These are phyloP conservation scores for Penicillium sp. DNA, from an alignment of 2,329 filamentous ascomycete species.

Conservation along the genomic window DNA sequence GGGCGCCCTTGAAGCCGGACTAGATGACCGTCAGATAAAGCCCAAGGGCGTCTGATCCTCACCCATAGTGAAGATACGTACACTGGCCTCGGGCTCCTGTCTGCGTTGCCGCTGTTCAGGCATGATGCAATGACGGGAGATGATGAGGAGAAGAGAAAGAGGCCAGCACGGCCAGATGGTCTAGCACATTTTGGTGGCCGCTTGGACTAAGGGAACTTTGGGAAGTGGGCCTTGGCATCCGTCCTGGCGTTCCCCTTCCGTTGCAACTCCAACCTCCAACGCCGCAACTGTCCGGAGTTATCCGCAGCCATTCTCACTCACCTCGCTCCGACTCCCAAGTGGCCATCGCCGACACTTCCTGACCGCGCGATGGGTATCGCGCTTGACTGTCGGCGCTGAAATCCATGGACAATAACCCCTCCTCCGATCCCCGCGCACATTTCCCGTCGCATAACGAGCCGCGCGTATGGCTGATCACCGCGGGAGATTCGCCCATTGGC, in stretches of 20 bases:
- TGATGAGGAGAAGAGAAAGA: constrained; percentile 13
- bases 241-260: constrained; percentile 3
- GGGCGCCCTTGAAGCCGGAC: constrained; percentile 43
- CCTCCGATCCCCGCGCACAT: constrained; percentile 40
- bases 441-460: constrained; percentile 64
- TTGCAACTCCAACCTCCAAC: constrained; percentile 7
- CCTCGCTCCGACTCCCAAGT: background rate
- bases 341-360: constrained; percentile 5
- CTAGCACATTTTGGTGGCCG: constrained; percentile 11
- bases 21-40: constrained; percentile 29
- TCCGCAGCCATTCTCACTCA: background rate
- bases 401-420: constrained; percentile 37
- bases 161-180: constrained; percentile 12
- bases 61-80: constrained; percentile 22
- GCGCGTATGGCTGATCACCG: constrained; percentile 89
- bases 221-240: constrained; percentile 15
- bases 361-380: constrained; percentile 31
- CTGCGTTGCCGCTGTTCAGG: constrained; percentile 40
- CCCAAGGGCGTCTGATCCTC: background rate
- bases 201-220: constrained; percentile 8
- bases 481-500: constrained; percentile 77
- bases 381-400: constrained; percentile 22
- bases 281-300: constrained; percentile 7
- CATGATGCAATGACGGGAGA: constrained; percentile 30
- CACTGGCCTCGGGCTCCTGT: constrained; percentile 33